These are phyloP conservation scores for Pilatotrama ljubarskyi DNA, from an alignment of 768 basidiomycete genomes.

Conservation along the genomic window DNA sequence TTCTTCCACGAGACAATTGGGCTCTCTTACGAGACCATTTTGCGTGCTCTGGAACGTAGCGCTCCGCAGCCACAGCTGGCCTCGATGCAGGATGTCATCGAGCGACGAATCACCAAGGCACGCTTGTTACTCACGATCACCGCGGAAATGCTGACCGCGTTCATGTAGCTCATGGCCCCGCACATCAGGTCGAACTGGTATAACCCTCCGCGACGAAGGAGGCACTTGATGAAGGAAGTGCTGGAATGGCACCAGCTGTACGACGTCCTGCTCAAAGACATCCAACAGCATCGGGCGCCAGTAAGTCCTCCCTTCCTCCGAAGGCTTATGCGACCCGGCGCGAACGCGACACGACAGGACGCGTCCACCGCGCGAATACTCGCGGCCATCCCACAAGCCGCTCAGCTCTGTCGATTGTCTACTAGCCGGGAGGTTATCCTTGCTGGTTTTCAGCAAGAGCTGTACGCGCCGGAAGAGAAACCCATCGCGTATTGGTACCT, in stretches of 20 bases:
- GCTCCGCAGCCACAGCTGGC: background rate
- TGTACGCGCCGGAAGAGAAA: conserved; percentile 68
- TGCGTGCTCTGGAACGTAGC: conserved; percentile 37
- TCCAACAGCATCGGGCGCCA: conserved; percentile 18
- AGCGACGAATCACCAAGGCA: conserved; percentile 42
- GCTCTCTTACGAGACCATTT: conserved; percentile 49
- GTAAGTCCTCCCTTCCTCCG: conserved; percentile 21
- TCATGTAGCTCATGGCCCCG: conserved; percentile 57
- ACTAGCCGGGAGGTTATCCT: conserved; percentile 66
- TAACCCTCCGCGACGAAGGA: conserved; percentile 66
- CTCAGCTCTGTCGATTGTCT: conserved; percentile 59
- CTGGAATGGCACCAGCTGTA: conserved; percentile 69
- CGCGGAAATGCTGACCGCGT: background rate
- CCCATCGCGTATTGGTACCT: conserved; percentile 79
- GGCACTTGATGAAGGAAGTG: conserved; percentile 62
- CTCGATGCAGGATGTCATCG: conserved; percentile 37
- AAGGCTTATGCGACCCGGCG: background rate
- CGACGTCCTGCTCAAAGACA: conserved; percentile 40
- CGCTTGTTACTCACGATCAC: background rate
- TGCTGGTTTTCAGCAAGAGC: conserved; percentile 75
- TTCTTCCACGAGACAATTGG: conserved; percentile 68
- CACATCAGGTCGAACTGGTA: conserved; percentile 64
- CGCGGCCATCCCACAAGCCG: conserved; percentile 42
- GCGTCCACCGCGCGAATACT: conserved; percentile 9
- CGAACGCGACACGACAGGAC: conserved; percentile 13